These are phyloP conservation scores for Decorospora gaudefroyi DNA, from an alignment of 2,329 filamentous ascomycete species.

Conservation along the genomic window DNA sequence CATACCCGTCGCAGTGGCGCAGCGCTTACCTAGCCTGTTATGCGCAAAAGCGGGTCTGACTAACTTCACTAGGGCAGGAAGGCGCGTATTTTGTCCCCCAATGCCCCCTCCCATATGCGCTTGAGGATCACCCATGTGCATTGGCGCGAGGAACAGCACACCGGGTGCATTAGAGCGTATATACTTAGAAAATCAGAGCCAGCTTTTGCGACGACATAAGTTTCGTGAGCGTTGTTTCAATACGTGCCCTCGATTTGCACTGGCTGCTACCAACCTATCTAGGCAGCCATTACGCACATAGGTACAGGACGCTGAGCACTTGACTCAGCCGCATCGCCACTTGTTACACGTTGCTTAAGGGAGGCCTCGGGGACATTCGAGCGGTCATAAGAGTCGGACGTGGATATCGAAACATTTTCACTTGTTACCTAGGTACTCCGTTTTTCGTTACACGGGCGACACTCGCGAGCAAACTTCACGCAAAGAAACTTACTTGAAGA, in stretches of 20 bases:
- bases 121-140: constrained; percentile 13
- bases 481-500: neutral
- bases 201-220: constrained; percentile 2
- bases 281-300: constrained; percentile 15
- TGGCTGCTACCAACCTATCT: no score
- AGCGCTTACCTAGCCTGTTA: constrained; percentile 16
- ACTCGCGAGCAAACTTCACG: constrained; percentile 5
- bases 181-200: constrained; percentile 12
- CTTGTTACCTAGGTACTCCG: neutral
- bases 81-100: constrained; percentile 20
- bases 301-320: constrained; percentile 4
- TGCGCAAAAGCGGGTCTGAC: constrained; percentile 8
- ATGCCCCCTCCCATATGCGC: constrained; percentile 1
- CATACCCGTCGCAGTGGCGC: constrained; percentile 25
- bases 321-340: constrained; percentile 21
- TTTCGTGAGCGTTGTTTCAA: no score
- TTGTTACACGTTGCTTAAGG: constrained; percentile 3
- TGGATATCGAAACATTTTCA: neutral
- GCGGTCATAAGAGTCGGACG: constrained; percentile 8
- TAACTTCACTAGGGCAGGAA: constrained; percentile 13
- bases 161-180: constrained; percentile 8
- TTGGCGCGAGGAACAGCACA: constrained; percentile 18
- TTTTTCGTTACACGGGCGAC: neutral
- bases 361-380: constrained; percentile 8
- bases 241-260: no score